phyloP scores from a whole-genome alignment of 2,329 filamentous ascomycete genomes.

The Colletotrichum endophyticum region DNA sequence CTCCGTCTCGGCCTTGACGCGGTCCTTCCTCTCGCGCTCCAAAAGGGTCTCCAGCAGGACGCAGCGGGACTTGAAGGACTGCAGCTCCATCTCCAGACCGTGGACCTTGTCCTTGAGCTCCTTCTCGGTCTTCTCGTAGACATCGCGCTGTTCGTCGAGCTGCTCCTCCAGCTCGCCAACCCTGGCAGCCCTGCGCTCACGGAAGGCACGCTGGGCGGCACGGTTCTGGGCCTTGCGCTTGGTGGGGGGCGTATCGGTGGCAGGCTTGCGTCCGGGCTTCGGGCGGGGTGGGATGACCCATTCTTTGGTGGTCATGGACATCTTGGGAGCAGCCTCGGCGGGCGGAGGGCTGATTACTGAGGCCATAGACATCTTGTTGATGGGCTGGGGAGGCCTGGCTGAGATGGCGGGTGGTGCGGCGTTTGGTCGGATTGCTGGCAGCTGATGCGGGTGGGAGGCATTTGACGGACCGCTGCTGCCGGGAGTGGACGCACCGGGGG shows the following conservation, averaged over 20 bases:
- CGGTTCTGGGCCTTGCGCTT: constrained; percentile 96
- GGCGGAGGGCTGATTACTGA: constrained; percentile 48
- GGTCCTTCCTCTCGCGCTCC: constrained; percentile 59
- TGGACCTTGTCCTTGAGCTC: constrained; percentile 63
- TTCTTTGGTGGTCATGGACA: constrained; percentile 78
- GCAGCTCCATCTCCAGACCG: constrained; percentile 68
- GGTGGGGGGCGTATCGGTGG: constrained; percentile 88
- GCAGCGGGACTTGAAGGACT: constrained; percentile 68
- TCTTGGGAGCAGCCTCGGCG: constrained; percentile 45
- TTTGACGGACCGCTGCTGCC: constrained; percentile 12
- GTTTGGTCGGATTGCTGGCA: constrained; percentile 22
- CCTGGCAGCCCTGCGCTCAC: constrained; percentile 83
- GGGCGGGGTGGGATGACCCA: constrained; percentile 85
- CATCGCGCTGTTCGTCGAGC: constrained; percentile 64
- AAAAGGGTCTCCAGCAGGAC: constrained; percentile 68
- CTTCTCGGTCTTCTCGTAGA: constrained; percentile 60
- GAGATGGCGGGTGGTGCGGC: constrained; percentile 33
- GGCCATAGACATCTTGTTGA: constrained; percentile 52
- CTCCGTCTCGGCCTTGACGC: constrained; percentile 47
- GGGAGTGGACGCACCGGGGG: constrained; percentile 9
- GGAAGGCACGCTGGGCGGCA: constrained; percentile 87
- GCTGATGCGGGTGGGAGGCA: constrained; percentile 17
- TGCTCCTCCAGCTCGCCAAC: constrained; percentile 78
- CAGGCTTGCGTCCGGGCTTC: constrained; percentile 92
- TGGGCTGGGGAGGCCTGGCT: constrained; percentile 28